A percentile compares a stretch with the other conserved stretches of the same genome.
phyloP scores from a whole-genome alignment of 208 protist species.

The Blastocrithidia nonstop region DNA sequence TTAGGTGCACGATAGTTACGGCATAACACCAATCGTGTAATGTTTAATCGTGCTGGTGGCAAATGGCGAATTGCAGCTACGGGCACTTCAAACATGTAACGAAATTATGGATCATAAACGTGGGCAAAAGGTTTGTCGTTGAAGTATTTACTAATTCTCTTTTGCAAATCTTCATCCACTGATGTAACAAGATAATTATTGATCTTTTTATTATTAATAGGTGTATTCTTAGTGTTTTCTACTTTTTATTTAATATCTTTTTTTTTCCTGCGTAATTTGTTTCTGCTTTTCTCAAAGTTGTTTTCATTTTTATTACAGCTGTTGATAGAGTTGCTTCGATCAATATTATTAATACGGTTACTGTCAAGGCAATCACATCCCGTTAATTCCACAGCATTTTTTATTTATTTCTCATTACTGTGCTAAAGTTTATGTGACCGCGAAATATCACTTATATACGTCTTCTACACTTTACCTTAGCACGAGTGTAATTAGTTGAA shows the following conservation, averaged over 20 bases:
- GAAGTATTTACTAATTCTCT: background rate
- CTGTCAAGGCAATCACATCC: too few relatives aligned
- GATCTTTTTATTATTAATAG: background rate
- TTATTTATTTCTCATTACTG: too few relatives aligned
- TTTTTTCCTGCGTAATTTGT: too few relatives aligned
- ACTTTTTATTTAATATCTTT: background rate
- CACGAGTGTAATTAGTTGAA: too few relatives aligned
- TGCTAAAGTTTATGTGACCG: too few relatives aligned
- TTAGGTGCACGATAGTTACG: constrained; percentile 30
- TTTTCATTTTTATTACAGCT: too few relatives aligned
- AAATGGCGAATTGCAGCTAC: constrained; percentile 14
- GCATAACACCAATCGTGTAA: constrained; percentile 59
- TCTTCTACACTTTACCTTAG: too few relatives aligned
- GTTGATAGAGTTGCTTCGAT: too few relatives aligned
- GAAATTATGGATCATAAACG: constrained; percentile 52
- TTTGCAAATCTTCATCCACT: background rate
- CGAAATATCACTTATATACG: too few relatives aligned
- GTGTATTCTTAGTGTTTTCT: background rate
- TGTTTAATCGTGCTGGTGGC: constrained; percentile 16
- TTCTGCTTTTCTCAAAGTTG: too few relatives aligned
- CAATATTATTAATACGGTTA: too few relatives aligned
- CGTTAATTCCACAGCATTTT: too few relatives aligned
- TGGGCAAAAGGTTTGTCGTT: constrained; percentile 5
- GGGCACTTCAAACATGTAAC: constrained; percentile 24
- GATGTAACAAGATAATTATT: background rate